Conservation (phyloP, 2,329 filamentous ascomycete species). For the Stachybotrys chartarum region DNA sequence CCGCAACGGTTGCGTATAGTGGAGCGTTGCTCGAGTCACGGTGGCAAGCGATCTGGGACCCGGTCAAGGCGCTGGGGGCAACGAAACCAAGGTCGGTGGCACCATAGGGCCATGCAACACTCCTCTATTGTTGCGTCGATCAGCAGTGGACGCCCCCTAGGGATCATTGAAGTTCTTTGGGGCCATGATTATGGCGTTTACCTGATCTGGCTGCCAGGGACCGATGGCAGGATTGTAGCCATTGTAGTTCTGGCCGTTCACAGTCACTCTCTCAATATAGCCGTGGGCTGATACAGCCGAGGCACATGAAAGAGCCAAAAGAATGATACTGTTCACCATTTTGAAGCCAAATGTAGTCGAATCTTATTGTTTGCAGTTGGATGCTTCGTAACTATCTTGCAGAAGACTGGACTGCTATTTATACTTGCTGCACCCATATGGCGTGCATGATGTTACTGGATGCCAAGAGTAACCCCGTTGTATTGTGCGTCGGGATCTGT, state of each 20-base stretch:
- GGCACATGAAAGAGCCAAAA: neutral
- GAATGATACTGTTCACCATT: neutral
- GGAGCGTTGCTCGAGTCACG: neutral
- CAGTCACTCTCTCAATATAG: neutral
- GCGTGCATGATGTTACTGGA: no score
- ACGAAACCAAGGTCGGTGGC: constrained; percentile 1
- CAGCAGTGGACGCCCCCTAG: neutral
- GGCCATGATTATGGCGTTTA: neutral
- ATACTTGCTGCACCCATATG: no score
- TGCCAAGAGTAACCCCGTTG: no score
- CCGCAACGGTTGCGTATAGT: neutral
- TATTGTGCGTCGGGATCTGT: no score
- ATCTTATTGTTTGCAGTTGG: neutral
- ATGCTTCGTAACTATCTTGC: no score
- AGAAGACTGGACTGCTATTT: no score
- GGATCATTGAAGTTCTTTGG: neutral
- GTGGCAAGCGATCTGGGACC: neutral
- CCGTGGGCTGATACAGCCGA: neutral
- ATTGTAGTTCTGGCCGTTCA: neutral
- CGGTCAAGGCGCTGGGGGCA: neutral
- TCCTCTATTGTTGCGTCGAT: neutral
- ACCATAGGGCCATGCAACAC: neutral
- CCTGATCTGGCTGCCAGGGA: neutral
- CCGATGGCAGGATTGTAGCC: neutral
- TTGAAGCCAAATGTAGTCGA: neutral